These are phyloP conservation scores for Triticum turgidum DNA, from an alignment of 176 grass and related monocot species.

Conservation along the genomic window DNA sequence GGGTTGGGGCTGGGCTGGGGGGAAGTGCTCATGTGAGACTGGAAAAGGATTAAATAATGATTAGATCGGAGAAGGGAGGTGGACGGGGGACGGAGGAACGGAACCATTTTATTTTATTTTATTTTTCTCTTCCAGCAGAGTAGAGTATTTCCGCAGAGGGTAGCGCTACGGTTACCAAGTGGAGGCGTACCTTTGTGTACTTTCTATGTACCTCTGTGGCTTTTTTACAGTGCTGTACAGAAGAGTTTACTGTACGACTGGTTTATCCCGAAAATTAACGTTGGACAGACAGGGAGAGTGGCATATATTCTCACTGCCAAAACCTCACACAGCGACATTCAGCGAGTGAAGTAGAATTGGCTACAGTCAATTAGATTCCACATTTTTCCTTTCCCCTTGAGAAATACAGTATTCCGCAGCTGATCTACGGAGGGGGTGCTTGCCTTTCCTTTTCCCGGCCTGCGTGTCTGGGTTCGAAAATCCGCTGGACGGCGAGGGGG, in stretches of 20 bases:
- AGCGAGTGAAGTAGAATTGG: no score
- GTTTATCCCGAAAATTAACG: no score
- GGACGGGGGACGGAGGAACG: background rate
- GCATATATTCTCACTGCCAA: no score
- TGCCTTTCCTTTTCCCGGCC: background rate
- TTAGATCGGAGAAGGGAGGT: slow-evolving; percentile 11
- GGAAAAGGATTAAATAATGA: slow-evolving; percentile 40
- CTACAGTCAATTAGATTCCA: no score
- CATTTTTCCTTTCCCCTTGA: no score
- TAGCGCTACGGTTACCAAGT: background rate
- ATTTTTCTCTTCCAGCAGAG: background rate
- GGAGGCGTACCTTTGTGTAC: no score
- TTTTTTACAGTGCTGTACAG: background rate
- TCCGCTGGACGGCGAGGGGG: background rate
- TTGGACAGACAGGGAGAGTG: no score
- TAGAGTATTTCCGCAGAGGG: background rate
- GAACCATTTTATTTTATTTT: background rate
- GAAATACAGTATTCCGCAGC: background rate
- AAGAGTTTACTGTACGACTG: no score
- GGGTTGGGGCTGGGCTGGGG: background rate
- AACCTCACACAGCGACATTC: no score
- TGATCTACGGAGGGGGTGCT: background rate
- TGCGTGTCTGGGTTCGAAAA: background rate
- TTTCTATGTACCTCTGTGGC: background rate
- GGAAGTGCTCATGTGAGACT: slow-evolving; percentile 11